A percentile compares a stretch with the other conserved stretches of the same genome.
These are phyloP conservation scores for Fraxinus sp. DNA, from an alignment of 305 asterid genomes.

Conservation along the genomic window DNA sequence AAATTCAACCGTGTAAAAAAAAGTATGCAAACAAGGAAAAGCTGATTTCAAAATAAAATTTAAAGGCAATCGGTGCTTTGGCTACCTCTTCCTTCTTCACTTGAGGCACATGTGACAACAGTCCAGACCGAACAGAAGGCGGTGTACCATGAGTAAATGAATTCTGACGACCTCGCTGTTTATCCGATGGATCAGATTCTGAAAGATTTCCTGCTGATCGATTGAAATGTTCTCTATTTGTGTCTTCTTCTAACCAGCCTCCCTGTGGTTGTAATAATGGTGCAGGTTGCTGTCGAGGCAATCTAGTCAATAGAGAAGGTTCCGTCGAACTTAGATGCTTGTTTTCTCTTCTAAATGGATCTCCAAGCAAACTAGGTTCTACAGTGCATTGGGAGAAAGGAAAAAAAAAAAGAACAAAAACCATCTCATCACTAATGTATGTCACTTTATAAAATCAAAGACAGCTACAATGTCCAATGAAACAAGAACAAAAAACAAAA, in stretches of 20 bases:
- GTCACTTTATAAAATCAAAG: constrained; percentile 15
- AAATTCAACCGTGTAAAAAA: constrained; percentile 14
- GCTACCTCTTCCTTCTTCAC: constrained; percentile 64
- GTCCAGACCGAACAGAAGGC: constrained; percentile 41
- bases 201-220: constrained; percentile 44
- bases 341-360: constrained; percentile 67
- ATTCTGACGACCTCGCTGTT: constrained; percentile 50
- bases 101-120: constrained; percentile 37
- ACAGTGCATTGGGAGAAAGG: constrained; percentile 24
- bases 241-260: constrained; percentile 60
- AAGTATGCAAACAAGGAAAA: constrained; percentile 2
- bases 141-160: constrained; percentile 41
- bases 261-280: constrained; percentile 55
- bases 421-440: not conserved
- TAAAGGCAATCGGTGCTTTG: constrained; percentile 5
- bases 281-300: constrained; percentile 51
- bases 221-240: constrained; percentile 39
- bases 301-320: constrained; percentile 60
- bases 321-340: constrained; percentile 52
- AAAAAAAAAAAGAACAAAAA: not conserved
- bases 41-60: not conserved
- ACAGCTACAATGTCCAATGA: constrained; percentile 5
- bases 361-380: constrained; percentile 89
- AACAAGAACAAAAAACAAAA: constrained; percentile 9
- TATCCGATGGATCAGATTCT: constrained; percentile 49